Percentiles rank a stretch among this genome's conserved stretches.
phyloP scores from a whole-genome alignment of 768 basidiomycete genomes.

The Mycena chlorophos region DNA sequence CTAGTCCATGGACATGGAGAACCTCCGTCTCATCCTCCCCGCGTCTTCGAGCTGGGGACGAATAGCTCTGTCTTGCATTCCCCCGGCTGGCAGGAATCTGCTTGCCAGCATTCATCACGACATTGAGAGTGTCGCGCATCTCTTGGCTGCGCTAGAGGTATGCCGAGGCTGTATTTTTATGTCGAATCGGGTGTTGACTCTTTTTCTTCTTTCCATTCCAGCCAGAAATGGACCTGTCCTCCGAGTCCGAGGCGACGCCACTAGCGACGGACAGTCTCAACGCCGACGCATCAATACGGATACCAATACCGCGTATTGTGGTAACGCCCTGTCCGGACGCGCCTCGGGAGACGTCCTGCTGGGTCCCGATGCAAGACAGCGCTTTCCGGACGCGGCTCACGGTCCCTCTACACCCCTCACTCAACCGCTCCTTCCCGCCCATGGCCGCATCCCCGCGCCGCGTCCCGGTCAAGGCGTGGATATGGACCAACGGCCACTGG shows the following conservation, averaged over 20 bases:
- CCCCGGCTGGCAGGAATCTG: background rate
- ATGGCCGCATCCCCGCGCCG: conserved; percentile 27
- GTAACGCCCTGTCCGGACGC: conserved; percentile 49
- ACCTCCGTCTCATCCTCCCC: background rate
- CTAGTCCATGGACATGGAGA: background rate
- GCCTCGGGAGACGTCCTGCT: conserved; percentile 41
- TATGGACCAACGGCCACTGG: conserved; percentile 57
- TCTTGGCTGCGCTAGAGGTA: background rate
- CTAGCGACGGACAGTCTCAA: conserved; percentile 35
- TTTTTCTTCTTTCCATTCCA: background rate
- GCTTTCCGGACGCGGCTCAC: conserved; percentile 52
- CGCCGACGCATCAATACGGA: no score
- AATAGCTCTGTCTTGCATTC: background rate
- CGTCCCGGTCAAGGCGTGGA: conserved; percentile 40
- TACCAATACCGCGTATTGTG: conserved; percentile 51
- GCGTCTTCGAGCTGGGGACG: background rate
- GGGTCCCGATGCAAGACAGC: conserved; percentile 55
- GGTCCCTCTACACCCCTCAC: conserved; percentile 47
- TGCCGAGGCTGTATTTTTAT: background rate
- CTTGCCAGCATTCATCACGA: background rate
- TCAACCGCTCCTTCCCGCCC: conserved; percentile 52
- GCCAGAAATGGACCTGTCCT: background rate
- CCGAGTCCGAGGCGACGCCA: conserved; percentile 24
- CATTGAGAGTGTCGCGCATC: background rate
- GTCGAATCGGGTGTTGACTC: background rate